Percentiles rank a stretch among this genome's conserved stretches.
These are phyloP conservation scores for Daldinia grandis DNA, from an alignment of 495 filamentous ascomycete species.

Conservation along the genomic window DNA sequence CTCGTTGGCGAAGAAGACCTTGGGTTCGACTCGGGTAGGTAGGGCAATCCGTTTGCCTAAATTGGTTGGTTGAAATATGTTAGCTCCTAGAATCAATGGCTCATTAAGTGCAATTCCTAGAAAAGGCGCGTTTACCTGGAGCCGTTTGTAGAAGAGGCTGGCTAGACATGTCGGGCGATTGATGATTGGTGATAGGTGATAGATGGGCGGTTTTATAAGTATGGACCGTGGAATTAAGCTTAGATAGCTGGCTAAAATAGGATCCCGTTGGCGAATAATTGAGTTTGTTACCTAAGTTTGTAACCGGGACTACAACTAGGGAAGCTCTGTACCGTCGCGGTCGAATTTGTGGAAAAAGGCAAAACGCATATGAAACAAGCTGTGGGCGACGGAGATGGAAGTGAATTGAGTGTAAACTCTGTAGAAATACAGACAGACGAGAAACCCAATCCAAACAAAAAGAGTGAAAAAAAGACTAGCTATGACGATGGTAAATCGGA, in stretches of 20 bases:
- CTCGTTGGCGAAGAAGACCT: slow-evolving; percentile 99
- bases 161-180: slow-evolving; percentile 75
- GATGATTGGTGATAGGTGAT: not conserved
- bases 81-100: slow-evolving; percentile 8
- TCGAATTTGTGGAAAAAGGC: not conserved
- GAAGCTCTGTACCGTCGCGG: not conserved
- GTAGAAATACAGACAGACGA: slow-evolving; percentile 7
- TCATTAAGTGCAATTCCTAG: slow-evolving; percentile 4
- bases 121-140: slow-evolving; percentile 65
- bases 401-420: slow-evolving; percentile 14
- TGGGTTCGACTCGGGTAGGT: slow-evolving; percentile 96
- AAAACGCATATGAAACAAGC: not conserved
- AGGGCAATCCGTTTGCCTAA: slow-evolving; percentile 97
- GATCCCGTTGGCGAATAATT: not conserved
- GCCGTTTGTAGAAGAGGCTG: slow-evolving; percentile 94
- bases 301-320: not conserved
- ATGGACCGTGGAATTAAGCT: slow-evolving; percentile 16
- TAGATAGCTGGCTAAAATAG: slow-evolving; percentile 5
- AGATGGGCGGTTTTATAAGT: not conserved
- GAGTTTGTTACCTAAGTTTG: not conserved
- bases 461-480: slow-evolving; percentile 10
- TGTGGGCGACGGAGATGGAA: slow-evolving; percentile 10
- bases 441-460: slow-evolving; percentile 18
- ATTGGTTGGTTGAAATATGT: slow-evolving; percentile 19
- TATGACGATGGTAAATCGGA: slow-evolving; percentile 36